Base-by-base conservation (phyloP, 805 yeast species). In the Vanderwaltozyma yarrowii region DNA sequence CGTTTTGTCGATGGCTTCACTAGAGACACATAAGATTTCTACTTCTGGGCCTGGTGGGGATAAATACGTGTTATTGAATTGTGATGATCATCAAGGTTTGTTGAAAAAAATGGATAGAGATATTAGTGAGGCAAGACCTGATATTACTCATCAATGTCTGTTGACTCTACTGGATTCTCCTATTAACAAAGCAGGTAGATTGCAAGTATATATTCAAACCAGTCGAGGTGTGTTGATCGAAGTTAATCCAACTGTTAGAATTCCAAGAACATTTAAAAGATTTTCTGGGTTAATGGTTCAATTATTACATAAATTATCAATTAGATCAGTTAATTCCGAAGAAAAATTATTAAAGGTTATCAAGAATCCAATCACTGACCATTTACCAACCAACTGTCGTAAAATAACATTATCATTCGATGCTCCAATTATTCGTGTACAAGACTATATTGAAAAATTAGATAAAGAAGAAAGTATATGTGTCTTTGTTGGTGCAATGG, bases 401-500 rank as follows among this genome's bases (percentile, higher is more conserved):
- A 89, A 88, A 56, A 71, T 92, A 47, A 92, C 98, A 2, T 72
- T 92, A 45, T 83, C 95, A 5, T 86, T 85, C 49, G 97, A 92
- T 58, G 94, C 97, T 13, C 80, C 82, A 45, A 85, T 89, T 36
- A 74, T 75, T 47, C 73, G 87, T 50, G 95, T 86, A 4, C 94
- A 86, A 62, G 95, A 88, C 55, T 88, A 85, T 58, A 88, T 88
- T 29, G 47, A 52, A 30, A 80, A 80, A 41, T 67, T 92, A 50
- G 95, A 78, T 50, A 78, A 76, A 2, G 94, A 85, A 56, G 96
- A 92, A 66, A 83, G 95, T 56, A 79, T 92, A 50, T 92, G 98
- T 71, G 96, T 92, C 20, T 92, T 92, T 62, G 96, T 92, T 33
- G 98, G 98, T 58, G 95, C 98, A 33, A 92, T 92, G 96, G 98